These are phyloP conservation scores for Cochlearia excelsa DNA, from an alignment of 345 rosid genomes.

Conservation along the genomic window DNA sequence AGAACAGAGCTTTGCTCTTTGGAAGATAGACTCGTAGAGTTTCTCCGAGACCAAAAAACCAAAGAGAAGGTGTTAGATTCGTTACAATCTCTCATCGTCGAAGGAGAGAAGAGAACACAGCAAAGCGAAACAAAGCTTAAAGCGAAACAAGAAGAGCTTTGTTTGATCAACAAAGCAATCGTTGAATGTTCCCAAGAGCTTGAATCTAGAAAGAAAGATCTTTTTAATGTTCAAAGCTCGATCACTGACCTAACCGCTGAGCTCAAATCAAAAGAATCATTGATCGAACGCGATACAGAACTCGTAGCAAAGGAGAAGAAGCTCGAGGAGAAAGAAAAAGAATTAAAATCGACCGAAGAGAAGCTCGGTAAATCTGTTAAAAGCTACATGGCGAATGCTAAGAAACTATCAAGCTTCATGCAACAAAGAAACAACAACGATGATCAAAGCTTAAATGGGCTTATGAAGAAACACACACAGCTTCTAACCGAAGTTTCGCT, in stretches of 20 bases:
- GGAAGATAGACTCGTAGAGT: slow-evolving; percentile 1
- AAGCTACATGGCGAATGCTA: slow-evolving; percentile 28
- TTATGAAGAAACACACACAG: slow-evolving; percentile 32
- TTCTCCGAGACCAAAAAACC: slow-evolving; percentile 23
- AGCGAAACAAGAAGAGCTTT: slow-evolving; percentile 25
- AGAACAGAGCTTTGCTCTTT: slow-evolving; percentile 27
- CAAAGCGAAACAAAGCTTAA: slow-evolving; percentile 22
- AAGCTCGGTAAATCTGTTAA: slow-evolving; percentile 17
- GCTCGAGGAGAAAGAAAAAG: slow-evolving; percentile 21
- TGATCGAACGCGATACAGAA: slow-evolving; percentile 18
- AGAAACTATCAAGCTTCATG: slow-evolving; percentile 15
- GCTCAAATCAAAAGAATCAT: slow-evolving; percentile 33
- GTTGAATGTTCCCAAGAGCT: slow-evolving; percentile 17
- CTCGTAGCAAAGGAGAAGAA: slow-evolving; percentile 34
- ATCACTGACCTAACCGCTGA: slow-evolving; percentile 23
- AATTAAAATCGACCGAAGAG: slow-evolving; percentile 6
- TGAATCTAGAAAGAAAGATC: slow-evolving; percentile 8
- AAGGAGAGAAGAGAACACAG: slow-evolving; percentile 29
- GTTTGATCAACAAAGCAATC: slow-evolving; percentile 19
- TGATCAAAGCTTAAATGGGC: slow-evolving; percentile 41
- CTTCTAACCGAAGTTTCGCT: slow-evolving; percentile 31
- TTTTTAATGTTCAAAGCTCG: slow-evolving; percentile 22
- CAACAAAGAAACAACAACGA: slow-evolving; percentile 21
- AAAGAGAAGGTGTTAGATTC: slow-evolving; percentile 29
- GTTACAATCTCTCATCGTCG: slow-evolving; percentile 13